A percentile compares a stretch with the other conserved stretches of the same genome.
These are phyloP conservation scores for Trametes villosa DNA, from an alignment of 768 basidiomycete species.

Conservation along the genomic window DNA sequence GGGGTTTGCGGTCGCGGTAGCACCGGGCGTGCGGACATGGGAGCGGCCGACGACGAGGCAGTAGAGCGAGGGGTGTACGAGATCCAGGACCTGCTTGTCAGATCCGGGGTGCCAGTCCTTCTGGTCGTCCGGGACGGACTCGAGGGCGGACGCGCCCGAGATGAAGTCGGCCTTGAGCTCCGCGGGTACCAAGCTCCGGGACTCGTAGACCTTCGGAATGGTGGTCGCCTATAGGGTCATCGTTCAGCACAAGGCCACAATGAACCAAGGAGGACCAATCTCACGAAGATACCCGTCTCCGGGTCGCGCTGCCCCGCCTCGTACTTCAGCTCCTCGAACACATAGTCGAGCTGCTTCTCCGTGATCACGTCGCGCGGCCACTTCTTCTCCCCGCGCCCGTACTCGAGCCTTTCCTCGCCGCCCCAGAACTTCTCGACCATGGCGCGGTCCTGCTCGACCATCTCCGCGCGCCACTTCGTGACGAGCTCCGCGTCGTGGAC, in stretches of 20 bases:
- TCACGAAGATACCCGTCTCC: constrained; percentile 15
- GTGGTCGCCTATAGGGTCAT: background rate
- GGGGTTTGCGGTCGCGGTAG: background rate
- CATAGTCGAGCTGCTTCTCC: constrained; percentile 15
- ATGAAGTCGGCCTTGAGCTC: constrained; percentile 2
- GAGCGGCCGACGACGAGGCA: constrained; percentile 30
- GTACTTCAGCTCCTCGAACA: constrained; percentile 16
- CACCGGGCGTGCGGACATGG: background rate
- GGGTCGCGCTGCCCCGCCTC: constrained; percentile 12
- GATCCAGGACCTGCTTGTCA: constrained; percentile 47
- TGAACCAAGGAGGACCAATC: too few species aligned
- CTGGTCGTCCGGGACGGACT: constrained; percentile 40
- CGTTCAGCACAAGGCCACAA: too few species aligned
- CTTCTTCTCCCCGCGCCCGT: background rate
- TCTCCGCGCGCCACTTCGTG: constrained; percentile 15
- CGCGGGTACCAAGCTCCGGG: constrained; percentile 5
- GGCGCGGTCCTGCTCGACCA: constrained; percentile 16
- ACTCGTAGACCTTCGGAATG: constrained; percentile 8
- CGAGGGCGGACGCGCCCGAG: constrained; percentile 30
- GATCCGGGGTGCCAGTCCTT: constrained; percentile 55
- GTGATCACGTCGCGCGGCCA: constrained; percentile 21
- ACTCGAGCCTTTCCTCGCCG: background rate
- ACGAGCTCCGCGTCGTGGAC: constrained; percentile 16
- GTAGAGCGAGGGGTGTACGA: constrained; percentile 52
- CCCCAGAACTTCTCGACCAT: constrained; percentile 11